Percentiles rank a stretch among this genome's conserved stretches.
Conservation (phyloP, 148 eudicot species). For the Polygonum aviculare region DNA sequence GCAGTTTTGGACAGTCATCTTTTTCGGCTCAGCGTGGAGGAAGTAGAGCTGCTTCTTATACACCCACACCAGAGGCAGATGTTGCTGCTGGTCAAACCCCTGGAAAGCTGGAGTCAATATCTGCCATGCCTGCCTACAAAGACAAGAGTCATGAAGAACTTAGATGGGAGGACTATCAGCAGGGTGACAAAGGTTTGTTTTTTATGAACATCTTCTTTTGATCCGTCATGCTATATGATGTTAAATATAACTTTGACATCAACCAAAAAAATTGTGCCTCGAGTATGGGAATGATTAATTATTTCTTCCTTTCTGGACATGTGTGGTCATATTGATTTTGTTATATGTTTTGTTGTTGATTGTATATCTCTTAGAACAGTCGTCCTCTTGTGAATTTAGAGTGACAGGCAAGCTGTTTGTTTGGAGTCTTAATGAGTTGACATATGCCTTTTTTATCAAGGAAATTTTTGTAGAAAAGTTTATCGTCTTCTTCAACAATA, state of each 20-base stretch:
- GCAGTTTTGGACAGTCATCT: slow-evolving; percentile 63
- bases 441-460: background rate
- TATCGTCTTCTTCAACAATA: background rate
- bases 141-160: slow-evolving; percentile 96
- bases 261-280: background rate
- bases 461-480: background rate
- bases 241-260: background rate
- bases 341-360: background rate
- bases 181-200: slow-evolving; percentile 81
- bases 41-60: slow-evolving; percentile 59
- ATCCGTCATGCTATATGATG: background rate
- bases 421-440: background rate
- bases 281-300: background rate
- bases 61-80: slow-evolving; percentile 60
- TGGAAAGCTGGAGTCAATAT: slow-evolving; percentile 85
- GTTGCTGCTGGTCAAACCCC: slow-evolving; percentile 28
- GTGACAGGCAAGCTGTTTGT: background rate
- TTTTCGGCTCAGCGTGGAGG: slow-evolving; percentile 72
- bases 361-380: background rate
- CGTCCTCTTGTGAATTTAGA: background rate
- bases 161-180: slow-evolving; percentile 97
- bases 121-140: slow-evolving; percentile 89
- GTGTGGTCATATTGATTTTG: background rate
- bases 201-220: background rate
- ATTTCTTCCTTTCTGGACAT: background rate